Evolutionary conservation across 495 filamentous ascomycete genomes (phyloP).

Genomic region (Umbilicaria muhlenbergii): DNA sequence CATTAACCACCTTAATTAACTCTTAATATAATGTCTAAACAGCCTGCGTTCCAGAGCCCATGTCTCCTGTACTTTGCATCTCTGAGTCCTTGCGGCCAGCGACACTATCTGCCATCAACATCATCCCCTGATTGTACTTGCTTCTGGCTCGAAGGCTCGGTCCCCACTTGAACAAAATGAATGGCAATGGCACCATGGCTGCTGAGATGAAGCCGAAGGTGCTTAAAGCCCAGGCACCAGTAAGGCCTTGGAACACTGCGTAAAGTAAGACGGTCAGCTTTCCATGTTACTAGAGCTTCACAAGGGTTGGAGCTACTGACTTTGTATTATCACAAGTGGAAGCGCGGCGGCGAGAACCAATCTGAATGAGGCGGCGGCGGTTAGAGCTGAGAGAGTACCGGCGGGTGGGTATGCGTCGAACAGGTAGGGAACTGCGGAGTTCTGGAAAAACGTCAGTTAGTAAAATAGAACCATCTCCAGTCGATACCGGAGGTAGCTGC

Average conservation of each 20-base stretch:
- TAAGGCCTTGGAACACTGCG: constrained; percentile 23
- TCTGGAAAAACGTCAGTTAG: constrained; percentile 3
- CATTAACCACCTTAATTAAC: too few relatives aligned
- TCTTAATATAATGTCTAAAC: too few relatives aligned
- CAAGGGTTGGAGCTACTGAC: background rate
- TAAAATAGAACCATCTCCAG: too few relatives aligned
- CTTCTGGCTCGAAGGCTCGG: constrained; percentile 29
- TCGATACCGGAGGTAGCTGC: background rate
- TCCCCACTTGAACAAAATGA: constrained; percentile 28
- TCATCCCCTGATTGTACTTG: constrained; percentile 19
- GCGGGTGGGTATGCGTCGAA: constrained; percentile 23
- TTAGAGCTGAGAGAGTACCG: constrained; percentile 16
- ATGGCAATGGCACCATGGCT: constrained; percentile 25
- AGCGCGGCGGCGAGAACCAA: constrained; percentile 10
- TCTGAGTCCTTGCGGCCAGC: too few relatives aligned
- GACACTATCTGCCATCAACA: background rate
- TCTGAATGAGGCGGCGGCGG: constrained; percentile 9
- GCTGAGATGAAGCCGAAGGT: constrained; percentile 27
- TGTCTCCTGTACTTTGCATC: too few relatives aligned
- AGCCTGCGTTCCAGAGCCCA: too few relatives aligned
- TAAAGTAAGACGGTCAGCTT: background rate
- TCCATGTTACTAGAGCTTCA: background rate
- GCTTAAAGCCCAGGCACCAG: constrained; percentile 26
- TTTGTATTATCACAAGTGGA: constrained; percentile 15
- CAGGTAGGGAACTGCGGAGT: constrained; percentile 23